phyloP scores from a whole-genome alignment of 345 rosid species.

The Heritiera littoralis region DNA sequence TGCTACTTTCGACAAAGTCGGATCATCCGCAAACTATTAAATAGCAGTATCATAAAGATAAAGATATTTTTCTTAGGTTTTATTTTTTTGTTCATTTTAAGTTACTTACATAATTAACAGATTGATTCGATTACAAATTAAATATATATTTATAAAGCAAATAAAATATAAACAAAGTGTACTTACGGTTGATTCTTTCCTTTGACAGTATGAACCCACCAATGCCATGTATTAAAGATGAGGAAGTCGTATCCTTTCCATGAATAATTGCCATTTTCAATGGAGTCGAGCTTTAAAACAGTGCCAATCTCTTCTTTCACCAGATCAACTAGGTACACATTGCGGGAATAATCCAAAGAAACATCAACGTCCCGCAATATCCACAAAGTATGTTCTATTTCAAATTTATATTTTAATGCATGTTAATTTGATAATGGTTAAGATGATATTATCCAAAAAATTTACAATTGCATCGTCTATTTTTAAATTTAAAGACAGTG shows the following conservation, averaged over 20 bases:
- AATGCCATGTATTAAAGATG: conserved; percentile 69
- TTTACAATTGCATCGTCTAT: too few species aligned
- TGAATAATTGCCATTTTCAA: conserved; percentile 32
- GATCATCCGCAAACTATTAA: too few species aligned
- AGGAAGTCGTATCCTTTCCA: conserved; percentile 56
- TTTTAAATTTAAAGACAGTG: too few species aligned
- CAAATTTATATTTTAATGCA: too few species aligned
- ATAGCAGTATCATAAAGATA: too few species aligned
- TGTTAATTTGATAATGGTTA: too few species aligned
- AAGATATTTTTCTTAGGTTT: too few species aligned
- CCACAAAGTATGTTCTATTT: not conserved
- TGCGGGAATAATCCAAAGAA: not conserved
- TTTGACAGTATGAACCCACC: conserved; percentile 67
- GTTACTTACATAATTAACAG: too few species aligned
- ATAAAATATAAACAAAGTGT: not conserved
- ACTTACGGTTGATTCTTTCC: conserved; percentile 29
- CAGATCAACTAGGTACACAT: conserved; percentile 52
- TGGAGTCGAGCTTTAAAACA: conserved; percentile 57
- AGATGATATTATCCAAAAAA: too few species aligned
- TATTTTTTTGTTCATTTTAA: too few species aligned
- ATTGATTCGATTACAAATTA: too few species aligned
- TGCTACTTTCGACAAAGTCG: too few species aligned
- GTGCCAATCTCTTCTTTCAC: conserved; percentile 40
- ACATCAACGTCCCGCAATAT: not conserved
- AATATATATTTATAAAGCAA: not conserved